These are phyloP conservation scores for Suhomyces sp. DNA, from an alignment of 805 yeast species.

Conservation along the genomic window DNA sequence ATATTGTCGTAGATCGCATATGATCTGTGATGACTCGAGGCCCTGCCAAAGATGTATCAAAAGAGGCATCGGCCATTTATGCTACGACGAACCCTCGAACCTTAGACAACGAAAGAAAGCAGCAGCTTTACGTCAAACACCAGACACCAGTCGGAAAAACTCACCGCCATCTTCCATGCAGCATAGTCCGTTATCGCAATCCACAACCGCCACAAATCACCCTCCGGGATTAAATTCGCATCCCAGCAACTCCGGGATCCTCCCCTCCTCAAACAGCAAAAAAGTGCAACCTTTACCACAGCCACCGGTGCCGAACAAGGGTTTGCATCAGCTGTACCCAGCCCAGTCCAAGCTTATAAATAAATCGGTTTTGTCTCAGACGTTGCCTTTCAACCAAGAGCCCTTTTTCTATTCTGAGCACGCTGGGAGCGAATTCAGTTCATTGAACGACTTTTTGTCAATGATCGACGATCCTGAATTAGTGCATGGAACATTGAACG, in stretches of 20 bases:
- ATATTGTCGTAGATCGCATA: constrained; percentile 88
- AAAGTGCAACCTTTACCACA: constrained; percentile 3
- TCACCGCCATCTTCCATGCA: background rate
- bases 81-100: constrained; percentile 67
- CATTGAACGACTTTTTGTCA: constrained; percentile 81
- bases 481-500: constrained; percentile 44
- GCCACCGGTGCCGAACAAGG: constrained; percentile 4
- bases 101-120: constrained; percentile 41
- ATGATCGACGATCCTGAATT: constrained; percentile 86
- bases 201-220: background rate
- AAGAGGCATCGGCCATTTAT: constrained; percentile 83
- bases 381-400: constrained; percentile 51
- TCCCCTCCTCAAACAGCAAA: background rate
- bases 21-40: constrained; percentile 81
- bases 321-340: constrained; percentile 6
- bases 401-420: constrained; percentile 87
- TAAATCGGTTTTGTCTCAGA: constrained; percentile 36
- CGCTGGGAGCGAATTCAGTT: constrained; percentile 88
- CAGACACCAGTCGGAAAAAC: constrained; percentile 2
- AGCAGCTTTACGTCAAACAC: constrained; percentile 17
- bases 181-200: constrained; percentile 4
- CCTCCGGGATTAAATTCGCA: constrained; percentile 3
- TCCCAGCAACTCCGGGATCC: background rate
- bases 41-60: constrained; percentile 82
- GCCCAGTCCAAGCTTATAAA: constrained; percentile 1